A percentile compares a stretch with the other conserved stretches of the same genome.
Evolutionary conservation across 2,329 filamentous ascomycete genomes (phyloP).

Genomic region (Aspergillus brasiliensis): DNA sequence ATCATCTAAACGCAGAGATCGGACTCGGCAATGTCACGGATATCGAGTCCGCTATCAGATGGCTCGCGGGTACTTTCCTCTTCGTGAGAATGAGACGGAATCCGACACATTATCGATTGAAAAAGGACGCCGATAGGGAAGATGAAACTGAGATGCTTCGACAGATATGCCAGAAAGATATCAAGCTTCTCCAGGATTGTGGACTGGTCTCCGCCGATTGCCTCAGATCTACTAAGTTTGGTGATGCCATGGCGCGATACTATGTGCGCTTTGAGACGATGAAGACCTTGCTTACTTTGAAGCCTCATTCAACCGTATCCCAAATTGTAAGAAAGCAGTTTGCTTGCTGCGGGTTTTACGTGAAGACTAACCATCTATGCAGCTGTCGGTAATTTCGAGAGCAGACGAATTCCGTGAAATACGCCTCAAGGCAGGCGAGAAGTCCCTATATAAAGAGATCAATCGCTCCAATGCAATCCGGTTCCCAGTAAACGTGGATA

Average conservation of each 20-base stretch:
- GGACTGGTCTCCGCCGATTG: conserved; percentile 57
- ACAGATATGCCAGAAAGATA: conserved; percentile 69
- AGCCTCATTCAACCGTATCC: conserved; percentile 61
- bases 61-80: conserved; percentile 77
- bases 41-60: conserved; percentile 66
- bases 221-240: conserved; percentile 70
- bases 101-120: conserved; percentile 69
- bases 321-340: conserved; percentile 59
- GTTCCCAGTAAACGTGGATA: conserved; percentile 69
- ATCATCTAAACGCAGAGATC: conserved; percentile 83
- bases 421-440: conserved; percentile 70
- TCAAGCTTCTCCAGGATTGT: conserved; percentile 64
- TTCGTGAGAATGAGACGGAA: conserved; percentile 73
- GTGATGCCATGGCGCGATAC: conserved; percentile 79
- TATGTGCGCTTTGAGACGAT: conserved; percentile 80
- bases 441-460: conserved; percentile 68
- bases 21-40: conserved; percentile 72
- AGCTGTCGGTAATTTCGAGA: conserved; percentile 69
- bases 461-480: conserved; percentile 70
- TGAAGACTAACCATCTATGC: conserved; percentile 14
- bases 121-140: conserved; percentile 52
- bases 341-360: too few relatives aligned
- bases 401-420: conserved; percentile 73
- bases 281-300: conserved; percentile 67
- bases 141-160: conserved; percentile 66